Evolutionary conservation across 768 basidiomycete species (phyloP), one percentile per base, ranked within the genome.

Genomic region (Candolleomyces eurysporus): DNA sequence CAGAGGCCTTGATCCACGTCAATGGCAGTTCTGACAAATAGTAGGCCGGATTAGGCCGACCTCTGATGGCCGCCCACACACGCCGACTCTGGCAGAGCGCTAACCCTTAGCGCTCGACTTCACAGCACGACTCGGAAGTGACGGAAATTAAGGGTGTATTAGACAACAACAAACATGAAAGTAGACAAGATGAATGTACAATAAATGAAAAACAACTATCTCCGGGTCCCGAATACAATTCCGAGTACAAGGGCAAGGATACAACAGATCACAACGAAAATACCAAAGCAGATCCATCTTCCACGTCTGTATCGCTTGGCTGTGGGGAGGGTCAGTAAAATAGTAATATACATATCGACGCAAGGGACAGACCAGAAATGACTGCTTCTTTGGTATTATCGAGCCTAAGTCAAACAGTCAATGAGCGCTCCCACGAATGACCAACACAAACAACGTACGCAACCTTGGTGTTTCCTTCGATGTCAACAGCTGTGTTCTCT

Each of bases 241-340:
- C 79, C 88, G 52, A 90, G 77, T 46, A 84, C 83, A 57, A 88
- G 72, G 0, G 78, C 91, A 51, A 91, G 72, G 63, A 90, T 79
- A 57, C 76, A 78, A 57, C 83, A 63, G 62, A 89, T 73, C 59
- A 86, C 62, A 30, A 93, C 62, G 57, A 80, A 71, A 54, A 91
- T 77, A 67, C 81, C 75, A 73, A 94, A 93, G 74, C 91, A 95
- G 75, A 90, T 90, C 90, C 90, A 92, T 62, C 92, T 86, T 75
- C 88, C 92, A 69, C 84, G 86, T 61, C 94, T 84, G 9, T 91
- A 91, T 26, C 79, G 73, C 13, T 87, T 79, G 0, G 68, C 69
- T 67, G 60, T 57, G 45, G 9, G 51, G 40, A 21, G 36, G 30
- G 50, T 66, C 31, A 68, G 61, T 55, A 30, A n/a, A 6, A 10